Percentiles rank a stretch among this genome's conserved stretches.
phyloP scores from a whole-genome alignment of 2,329 filamentous ascomycete genomes.

The Apiospora marii region DNA sequence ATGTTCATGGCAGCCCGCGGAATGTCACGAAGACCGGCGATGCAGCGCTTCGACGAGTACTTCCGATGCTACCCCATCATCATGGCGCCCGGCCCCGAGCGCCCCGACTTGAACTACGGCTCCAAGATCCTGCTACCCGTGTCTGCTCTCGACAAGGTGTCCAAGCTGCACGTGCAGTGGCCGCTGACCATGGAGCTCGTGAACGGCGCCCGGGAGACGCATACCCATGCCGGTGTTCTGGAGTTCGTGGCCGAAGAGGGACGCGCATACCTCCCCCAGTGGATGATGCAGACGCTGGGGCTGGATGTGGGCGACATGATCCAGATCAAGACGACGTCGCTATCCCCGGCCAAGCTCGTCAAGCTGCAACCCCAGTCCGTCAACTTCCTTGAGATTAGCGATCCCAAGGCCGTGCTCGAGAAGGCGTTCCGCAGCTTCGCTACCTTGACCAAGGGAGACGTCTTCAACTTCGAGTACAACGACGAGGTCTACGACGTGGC shows the following conservation, averaged over 20 bases:
- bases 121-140: constrained; percentile 98
- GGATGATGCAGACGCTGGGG: constrained; percentile 93
- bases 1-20: constrained; percentile 57
- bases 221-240: constrained; percentile 92
- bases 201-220: constrained; percentile 81
- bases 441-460: constrained; percentile 88
- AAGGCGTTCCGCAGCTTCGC: constrained; percentile 97
- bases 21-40: constrained; percentile 54
- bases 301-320: constrained; percentile 94
- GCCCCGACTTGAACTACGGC: constrained; percentile 91
- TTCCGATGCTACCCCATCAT: constrained; percentile 95
- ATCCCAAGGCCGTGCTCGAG: constrained; percentile 96
- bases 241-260: constrained; percentile 99
- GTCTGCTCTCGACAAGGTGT: constrained; percentile 95
- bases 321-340: constrained; percentile 92
- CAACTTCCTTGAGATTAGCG: constrained; percentile 94
- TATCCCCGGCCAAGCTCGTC: constrained; percentile 89
- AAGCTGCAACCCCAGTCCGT: constrained; percentile 95
- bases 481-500: constrained; percentile 92
- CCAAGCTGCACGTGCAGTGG: constrained; percentile 94
- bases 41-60: constrained; percentile 95
- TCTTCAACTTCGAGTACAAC: constrained; percentile 97
- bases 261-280: constrained; percentile 93
- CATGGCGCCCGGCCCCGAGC: constrained; percentile 91
- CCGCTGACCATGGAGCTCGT: constrained; percentile 96